Conservation (phyloP, 371 early-diverging fungal species). For the Zancudomyces culisetae region DNA sequence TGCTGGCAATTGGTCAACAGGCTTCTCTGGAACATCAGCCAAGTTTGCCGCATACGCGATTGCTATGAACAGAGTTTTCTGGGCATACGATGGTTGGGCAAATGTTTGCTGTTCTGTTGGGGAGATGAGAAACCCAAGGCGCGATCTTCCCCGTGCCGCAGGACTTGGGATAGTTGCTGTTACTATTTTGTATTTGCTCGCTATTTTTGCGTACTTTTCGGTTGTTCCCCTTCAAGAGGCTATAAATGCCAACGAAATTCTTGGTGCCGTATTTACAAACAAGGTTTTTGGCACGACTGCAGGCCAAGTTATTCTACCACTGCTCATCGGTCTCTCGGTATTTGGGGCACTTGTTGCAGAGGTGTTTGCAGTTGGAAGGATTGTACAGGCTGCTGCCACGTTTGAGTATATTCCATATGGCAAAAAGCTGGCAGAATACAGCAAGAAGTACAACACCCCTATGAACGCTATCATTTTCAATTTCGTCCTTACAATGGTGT, state of each 20-base stretch:
- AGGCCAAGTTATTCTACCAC: slow-evolving; percentile 24
- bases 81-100: slow-evolving; percentile 87
- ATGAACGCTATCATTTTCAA: slow-evolving; percentile 20
- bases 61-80: slow-evolving; percentile 45
- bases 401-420: slow-evolving; percentile 26
- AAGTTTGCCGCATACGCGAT: slow-evolving; percentile 51
- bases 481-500: slow-evolving; percentile 21
- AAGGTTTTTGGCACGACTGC: slow-evolving; percentile 24
- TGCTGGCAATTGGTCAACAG: slow-evolving; percentile 33
- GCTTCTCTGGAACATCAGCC: slow-evolving; percentile 34
- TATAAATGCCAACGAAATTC: slow-evolving; percentile 35
- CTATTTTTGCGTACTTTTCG: slow-evolving; percentile 71
- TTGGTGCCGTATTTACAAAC: slow-evolving; percentile 23
- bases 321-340: slow-evolving; percentile 25
- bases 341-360: slow-evolving; percentile 24
- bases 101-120: slow-evolving; percentile 75
- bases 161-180: slow-evolving; percentile 35
- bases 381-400: slow-evolving; percentile 25
- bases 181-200: slow-evolving; percentile 52
- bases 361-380: slow-evolving; percentile 26
- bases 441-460: slow-evolving; percentile 21
- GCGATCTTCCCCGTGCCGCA: slow-evolving; percentile 43
- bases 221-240: slow-evolving; percentile 55
- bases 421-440: slow-evolving; percentile 11
- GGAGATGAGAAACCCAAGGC: slow-evolving; percentile 70